A percentile compares a stretch with the other conserved stretches of the same genome.
These are phyloP conservation scores for Acacia crassicarpa DNA, from an alignment of 306 rosid genomes.

Conservation along the genomic window DNA sequence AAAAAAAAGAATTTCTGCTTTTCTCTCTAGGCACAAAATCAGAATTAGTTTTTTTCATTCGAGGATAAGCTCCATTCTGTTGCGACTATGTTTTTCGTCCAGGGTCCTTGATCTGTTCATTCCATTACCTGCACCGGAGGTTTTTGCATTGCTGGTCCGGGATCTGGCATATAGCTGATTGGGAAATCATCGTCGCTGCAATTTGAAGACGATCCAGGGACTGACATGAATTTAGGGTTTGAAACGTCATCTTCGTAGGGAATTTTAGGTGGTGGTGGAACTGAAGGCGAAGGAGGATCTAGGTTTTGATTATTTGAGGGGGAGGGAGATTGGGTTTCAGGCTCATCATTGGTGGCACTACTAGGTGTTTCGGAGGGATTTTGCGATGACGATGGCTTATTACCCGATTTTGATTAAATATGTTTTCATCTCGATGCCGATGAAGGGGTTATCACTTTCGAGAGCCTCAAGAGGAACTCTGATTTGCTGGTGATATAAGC, in stretches of 20 bases:
- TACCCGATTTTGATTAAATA: not conserved
- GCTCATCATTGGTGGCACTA: not conserved
- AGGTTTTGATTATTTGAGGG: not conserved
- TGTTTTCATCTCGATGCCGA: slow-evolving; percentile 39
- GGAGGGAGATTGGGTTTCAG: not conserved
- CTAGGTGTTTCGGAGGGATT: slow-evolving; percentile 11
- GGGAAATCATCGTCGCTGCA: slow-evolving; percentile 34
- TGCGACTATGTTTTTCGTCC: slow-evolving; percentile 40
- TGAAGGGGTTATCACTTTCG: slow-evolving; percentile 66
- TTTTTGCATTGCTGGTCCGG: slow-evolving; percentile 40
- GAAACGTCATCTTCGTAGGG: not conserved
- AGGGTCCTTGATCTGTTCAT: slow-evolving; percentile 38
- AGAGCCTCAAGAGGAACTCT: slow-evolving; percentile 64
- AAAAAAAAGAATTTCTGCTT: too few relatives aligned
- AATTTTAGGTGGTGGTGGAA: not conserved
- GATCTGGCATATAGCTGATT: slow-evolving; percentile 28
- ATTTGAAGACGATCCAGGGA: not conserved
- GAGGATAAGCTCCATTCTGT: slow-evolving; percentile 87
- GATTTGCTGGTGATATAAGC: slow-evolving; percentile 47
- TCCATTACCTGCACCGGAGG: slow-evolving; percentile 79
- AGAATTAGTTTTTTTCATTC: slow-evolving; percentile 35
- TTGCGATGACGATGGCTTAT: slow-evolving; percentile 24
- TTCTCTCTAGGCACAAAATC: too few relatives aligned
- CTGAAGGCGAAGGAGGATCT: not conserved
- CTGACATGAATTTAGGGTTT: not conserved